These are phyloP conservation scores for Monilinia vaccinii-corymbosi DNA, from an alignment of 2,329 filamentous ascomycete species.

Conservation along the genomic window DNA sequence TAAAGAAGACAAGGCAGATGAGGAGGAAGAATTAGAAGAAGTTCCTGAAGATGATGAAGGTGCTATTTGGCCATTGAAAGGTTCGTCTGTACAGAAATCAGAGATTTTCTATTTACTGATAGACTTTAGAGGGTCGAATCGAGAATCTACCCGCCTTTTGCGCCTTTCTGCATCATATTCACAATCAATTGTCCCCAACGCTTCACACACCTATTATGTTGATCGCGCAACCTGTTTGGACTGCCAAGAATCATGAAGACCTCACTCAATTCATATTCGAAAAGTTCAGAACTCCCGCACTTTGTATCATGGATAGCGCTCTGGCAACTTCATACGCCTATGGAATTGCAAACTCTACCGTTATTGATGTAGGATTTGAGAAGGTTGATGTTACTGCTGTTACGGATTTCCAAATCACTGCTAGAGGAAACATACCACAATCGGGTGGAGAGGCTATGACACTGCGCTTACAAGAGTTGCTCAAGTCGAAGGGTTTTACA, in stretches of 20 bases:
- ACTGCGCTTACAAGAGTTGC: slow-evolving; percentile 55
- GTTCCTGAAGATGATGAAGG: slow-evolving; percentile 71
- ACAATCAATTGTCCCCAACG: slow-evolving; percentile 78
- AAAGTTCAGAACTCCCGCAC: slow-evolving; percentile 87
- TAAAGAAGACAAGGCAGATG: slow-evolving; percentile 30
- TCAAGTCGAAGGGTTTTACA: slow-evolving; percentile 51
- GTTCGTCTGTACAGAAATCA: slow-evolving; percentile 28
- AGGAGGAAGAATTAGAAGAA: slow-evolving; percentile 46
- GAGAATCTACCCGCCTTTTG: slow-evolving; percentile 89
- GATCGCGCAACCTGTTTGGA: slow-evolving; percentile 85
- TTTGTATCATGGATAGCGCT: slow-evolving; percentile 83
- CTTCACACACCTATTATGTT: slow-evolving; percentile 93
- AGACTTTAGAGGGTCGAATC: slow-evolving; percentile 59
- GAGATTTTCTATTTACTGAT: slow-evolving; percentile 11
- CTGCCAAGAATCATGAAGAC: slow-evolving; percentile 73
- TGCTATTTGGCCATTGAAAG: slow-evolving; percentile 76
- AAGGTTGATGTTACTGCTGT: slow-evolving; percentile 93
- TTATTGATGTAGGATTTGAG: slow-evolving; percentile 84
- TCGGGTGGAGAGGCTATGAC: slow-evolving; percentile 90
- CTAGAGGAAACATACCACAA: slow-evolving; percentile 48
- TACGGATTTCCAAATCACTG: slow-evolving; percentile 67
- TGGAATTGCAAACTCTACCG: slow-evolving; percentile 64
- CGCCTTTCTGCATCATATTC: slow-evolving; percentile 84
- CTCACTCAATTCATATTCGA: slow-evolving; percentile 95
- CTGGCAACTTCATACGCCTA: slow-evolving; percentile 81